phyloP scores from a whole-genome alignment of 305 asterid species.

The Euphrasia arctica region DNA sequence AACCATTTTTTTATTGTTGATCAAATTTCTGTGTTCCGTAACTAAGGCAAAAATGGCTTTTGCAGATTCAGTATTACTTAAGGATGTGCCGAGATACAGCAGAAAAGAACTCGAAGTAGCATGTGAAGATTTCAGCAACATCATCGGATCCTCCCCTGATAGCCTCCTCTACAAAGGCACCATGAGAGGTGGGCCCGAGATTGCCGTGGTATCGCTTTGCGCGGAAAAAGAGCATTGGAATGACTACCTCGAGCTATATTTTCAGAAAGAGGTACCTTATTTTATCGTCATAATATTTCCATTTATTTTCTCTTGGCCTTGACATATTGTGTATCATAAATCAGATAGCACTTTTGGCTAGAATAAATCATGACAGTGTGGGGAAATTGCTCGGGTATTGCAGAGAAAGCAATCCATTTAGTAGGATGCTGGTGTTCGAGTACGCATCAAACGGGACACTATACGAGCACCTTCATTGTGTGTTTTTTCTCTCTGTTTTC shows the following conservation, averaged over 20 bases:
- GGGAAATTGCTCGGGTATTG: constrained; percentile 90
- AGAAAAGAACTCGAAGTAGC: constrained; percentile 93
- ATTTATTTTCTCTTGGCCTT: constrained; percentile 6
- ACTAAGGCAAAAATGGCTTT: constrained; percentile 20
- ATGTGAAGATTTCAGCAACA: constrained; percentile 99
- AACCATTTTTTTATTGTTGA: neutral
- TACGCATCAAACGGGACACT: constrained; percentile 96
- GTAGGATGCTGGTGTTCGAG: constrained; percentile 91
- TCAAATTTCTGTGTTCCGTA: neutral
- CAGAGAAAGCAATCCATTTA: constrained; percentile 70
- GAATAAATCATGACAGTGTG: constrained; percentile 70
- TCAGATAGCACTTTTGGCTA: constrained; percentile 87
- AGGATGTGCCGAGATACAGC: constrained; percentile 64
- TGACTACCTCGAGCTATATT: constrained; percentile 85
- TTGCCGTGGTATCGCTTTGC: constrained; percentile 86
- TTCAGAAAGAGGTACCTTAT: constrained; percentile 73
- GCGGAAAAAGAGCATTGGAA: constrained; percentile 82
- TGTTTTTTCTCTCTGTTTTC: constrained; percentile 23
- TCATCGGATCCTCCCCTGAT: constrained; percentile 90
- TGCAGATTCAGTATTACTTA: constrained; percentile 74
- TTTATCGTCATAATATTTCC: neutral
- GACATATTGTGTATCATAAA: constrained; percentile 20
- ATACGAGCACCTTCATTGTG: constrained; percentile 93
- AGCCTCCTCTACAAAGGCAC: constrained; percentile 95
- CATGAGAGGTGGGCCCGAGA: constrained; percentile 83